Evolutionary conservation across 164 flowering plant species (phyloP).

Genomic region (Protea cynaroides): DNA sequence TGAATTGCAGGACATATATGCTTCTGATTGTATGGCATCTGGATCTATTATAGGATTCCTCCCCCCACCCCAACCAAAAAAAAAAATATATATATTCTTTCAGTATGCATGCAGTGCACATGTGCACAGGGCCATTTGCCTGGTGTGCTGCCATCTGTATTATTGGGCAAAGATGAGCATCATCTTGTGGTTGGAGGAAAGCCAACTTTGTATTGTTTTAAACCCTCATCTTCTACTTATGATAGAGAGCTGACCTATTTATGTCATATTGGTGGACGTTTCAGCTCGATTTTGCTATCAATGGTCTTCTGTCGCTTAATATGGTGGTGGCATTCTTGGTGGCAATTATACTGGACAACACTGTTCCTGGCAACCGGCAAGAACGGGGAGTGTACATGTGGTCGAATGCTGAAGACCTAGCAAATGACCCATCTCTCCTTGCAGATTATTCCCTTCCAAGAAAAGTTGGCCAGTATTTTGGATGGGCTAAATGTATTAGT

Average conservation of each 20-base stretch:
- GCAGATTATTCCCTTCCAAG: slow-evolving; percentile 59
- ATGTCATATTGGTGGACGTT: slow-evolving; percentile 1
- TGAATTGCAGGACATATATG: too few species aligned
- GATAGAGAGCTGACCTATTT: slow-evolving; percentile 7
- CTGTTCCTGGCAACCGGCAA: slow-evolving; percentile 72
- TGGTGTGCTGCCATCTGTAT: too few species aligned
- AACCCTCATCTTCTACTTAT: not conserved
- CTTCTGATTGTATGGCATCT: too few species aligned
- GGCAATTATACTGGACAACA: slow-evolving; percentile 79
- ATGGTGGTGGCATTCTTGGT: slow-evolving; percentile 80
- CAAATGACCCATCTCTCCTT: slow-evolving; percentile 38
- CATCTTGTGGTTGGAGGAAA: too few species aligned
- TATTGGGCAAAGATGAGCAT: too few species aligned
- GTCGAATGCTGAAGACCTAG: slow-evolving; percentile 57
- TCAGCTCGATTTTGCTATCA: slow-evolving; percentile 76
- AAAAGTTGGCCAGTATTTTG: slow-evolving; percentile 35
- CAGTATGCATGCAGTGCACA: not conserved
- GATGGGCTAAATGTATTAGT: slow-evolving; percentile 49
- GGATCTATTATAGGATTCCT: not conserved
- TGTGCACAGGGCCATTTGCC: too few species aligned
- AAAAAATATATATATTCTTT: not conserved
- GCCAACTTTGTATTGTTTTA: too few species aligned
- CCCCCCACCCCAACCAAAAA: too few species aligned
- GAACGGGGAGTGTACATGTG: slow-evolving; percentile 87
- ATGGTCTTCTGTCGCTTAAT: slow-evolving; percentile 69